Evolutionary conservation across 2,329 filamentous ascomycete species (phyloP).

Genomic region (Blastomyces gilchristii): DNA sequence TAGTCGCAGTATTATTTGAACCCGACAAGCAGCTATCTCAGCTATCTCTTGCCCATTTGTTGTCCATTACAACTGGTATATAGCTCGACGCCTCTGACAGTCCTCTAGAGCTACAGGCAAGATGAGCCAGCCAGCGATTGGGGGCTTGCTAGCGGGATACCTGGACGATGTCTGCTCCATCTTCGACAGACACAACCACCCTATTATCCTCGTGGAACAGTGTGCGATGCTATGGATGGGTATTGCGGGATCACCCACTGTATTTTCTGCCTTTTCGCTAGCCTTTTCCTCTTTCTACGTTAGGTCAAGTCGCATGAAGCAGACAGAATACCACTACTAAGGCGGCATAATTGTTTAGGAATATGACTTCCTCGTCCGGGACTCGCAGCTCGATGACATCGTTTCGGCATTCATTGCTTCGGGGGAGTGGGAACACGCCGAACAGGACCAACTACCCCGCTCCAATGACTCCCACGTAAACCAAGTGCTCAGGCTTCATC

Average conservation of each 20-base stretch:
- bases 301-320: not conserved
- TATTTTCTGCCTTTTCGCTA: not conserved
- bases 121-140: not conserved
- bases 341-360: not conserved
- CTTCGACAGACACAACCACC: constrained; percentile 7
- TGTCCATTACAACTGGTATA: too few species aligned
- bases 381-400: constrained; percentile 4
- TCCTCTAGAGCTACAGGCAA: not conserved
- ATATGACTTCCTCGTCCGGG: constrained; percentile 6
- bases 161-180: constrained; percentile 5
- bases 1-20: not conserved
- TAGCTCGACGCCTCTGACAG: not conserved
- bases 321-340: not conserved
- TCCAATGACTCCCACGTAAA: not conserved
- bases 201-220: constrained; percentile 6
- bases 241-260: not conserved
- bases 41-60: too few species aligned
- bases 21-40: not conserved
- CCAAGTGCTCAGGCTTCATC: not conserved
- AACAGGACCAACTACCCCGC: not conserved
- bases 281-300: not conserved
- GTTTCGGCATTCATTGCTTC: constrained; percentile 3
- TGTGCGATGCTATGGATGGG: constrained; percentile 8
- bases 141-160: not conserved
- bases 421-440: not conserved